phyloP scores from a whole-genome alignment of 2,329 filamentous ascomycete genomes.

The Fusarium transvaalense region DNA sequence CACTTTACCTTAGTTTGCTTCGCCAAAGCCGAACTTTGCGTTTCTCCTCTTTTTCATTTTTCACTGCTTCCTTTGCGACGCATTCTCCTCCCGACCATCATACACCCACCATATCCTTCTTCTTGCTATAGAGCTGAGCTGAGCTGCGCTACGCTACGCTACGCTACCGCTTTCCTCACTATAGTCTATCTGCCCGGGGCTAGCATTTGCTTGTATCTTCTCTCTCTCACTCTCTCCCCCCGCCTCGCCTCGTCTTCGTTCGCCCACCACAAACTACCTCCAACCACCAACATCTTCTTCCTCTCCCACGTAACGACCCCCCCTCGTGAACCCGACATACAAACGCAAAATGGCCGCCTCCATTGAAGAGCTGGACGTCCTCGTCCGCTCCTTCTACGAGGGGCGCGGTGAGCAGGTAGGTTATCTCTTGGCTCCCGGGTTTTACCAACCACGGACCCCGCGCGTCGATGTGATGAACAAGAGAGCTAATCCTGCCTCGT shows the following conservation, averaged over 20 bases:
- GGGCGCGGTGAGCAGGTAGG: conserved; percentile 92
- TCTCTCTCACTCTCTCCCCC: conserved; percentile 49
- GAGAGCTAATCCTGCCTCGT: conserved; percentile 37
- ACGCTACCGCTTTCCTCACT: conserved; percentile 37
- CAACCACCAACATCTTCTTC: conserved; percentile 39
- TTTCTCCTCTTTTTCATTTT: conserved; percentile 42
- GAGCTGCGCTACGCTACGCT: not conserved
- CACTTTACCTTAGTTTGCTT: conserved; percentile 42
- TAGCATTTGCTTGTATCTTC: conserved; percentile 46
- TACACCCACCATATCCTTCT: conserved; percentile 13
- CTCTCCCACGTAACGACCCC: conserved; percentile 48
- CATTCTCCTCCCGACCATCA: conserved; percentile 8
- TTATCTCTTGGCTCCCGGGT: conserved; percentile 22
- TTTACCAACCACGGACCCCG: conserved; percentile 41
- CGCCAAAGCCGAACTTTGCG: conserved; percentile 40
- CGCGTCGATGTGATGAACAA: conserved; percentile 34
- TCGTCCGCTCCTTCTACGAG: conserved; percentile 97
- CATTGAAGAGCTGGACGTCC: conserved; percentile 95
- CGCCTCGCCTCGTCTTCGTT: conserved; percentile 36
- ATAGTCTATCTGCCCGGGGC: conserved; percentile 41
- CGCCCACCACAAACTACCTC: conserved; percentile 44
- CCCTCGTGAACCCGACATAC: conserved; percentile 42
- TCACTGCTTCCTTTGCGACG: conserved; percentile 38
- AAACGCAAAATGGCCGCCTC: conserved; percentile 71
- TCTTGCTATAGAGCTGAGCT: conserved; percentile 31